Base-by-base conservation (phyloP, 176 grass and related monocot species). In the Triticum urartu region DNA sequence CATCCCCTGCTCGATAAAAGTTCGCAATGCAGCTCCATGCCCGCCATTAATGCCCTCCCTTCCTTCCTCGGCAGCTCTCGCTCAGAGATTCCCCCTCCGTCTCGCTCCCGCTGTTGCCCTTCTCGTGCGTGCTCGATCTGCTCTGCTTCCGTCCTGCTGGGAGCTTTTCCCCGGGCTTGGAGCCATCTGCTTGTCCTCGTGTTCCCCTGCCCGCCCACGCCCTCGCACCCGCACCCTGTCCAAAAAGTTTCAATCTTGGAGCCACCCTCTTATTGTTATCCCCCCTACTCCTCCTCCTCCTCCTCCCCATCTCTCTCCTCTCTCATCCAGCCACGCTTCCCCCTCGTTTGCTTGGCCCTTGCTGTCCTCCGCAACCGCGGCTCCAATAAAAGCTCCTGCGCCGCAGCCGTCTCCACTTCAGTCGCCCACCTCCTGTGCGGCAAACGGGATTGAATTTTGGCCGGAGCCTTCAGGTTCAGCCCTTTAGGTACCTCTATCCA, bases 241-340 rank as follows among this genome's bases (percentile, higher is more conserved):
- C 63, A 81, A 81, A 88, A 88, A 85, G 52, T 80, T 88, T 84
- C 86, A 82, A 91, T 42, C 86, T 20, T 39, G 85, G 77, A 86
- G 77, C 65, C 60, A 86, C 76, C 35, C 84, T 40, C 5, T 77
- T 77, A 52, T 48, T 67, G 24, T 81, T 67, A 43, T 81, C 78
- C 11, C 25, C 79, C 13, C 11, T 11, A 2, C 0, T 1, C 10
- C 10, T 25, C 78, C 17, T 4, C 10, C 10, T 4, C 4, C 13
- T 0, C 11, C 45, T 5, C 4, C 10, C 47, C 13, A 13, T 50
- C 47, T 50, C 48, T 54, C 50, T 15, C 20, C 80, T 38, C 81
- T 47, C 68, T 26, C 70, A 38, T 32, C 50, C 45, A 5, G 50
- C 15, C 15, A 1, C 54, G 5, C 2, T 42, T 42, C 42, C 76